These are phyloP conservation scores for Hymenotorrendiella dingleyae DNA, from an alignment of 2,329 filamentous ascomycete species.

Conservation along the genomic window DNA sequence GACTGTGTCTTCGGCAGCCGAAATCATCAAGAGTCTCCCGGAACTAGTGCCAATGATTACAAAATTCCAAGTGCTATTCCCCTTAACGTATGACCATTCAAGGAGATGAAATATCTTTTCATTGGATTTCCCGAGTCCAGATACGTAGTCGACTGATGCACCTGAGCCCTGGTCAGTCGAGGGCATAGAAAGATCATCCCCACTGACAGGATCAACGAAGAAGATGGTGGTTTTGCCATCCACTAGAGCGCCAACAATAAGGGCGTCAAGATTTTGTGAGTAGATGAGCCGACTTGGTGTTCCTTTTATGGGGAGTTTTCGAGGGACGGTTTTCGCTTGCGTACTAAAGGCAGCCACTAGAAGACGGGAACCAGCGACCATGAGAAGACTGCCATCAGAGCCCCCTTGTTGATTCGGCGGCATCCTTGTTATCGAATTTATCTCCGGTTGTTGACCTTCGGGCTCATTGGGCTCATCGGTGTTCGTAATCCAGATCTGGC, in stretches of 20 bases:
- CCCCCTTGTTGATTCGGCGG: constrained; percentile 25
- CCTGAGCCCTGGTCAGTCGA: constrained; percentile 36
- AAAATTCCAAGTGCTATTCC: constrained; percentile 54
- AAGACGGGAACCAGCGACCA: constrained; percentile 45
- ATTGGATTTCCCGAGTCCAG: constrained; percentile 48
- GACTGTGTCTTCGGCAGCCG: constrained; percentile 35
- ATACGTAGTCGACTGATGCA: constrained; percentile 43
- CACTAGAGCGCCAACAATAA: constrained; percentile 46
- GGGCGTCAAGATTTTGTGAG: constrained; percentile 44
- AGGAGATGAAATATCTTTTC: constrained; percentile 55
- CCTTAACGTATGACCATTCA: constrained; percentile 57
- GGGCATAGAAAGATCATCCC: constrained; percentile 44
- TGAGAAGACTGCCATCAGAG: constrained; percentile 33
- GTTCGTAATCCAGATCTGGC: constrained; percentile 47
- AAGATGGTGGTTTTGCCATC: constrained; percentile 42
- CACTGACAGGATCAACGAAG: constrained; percentile 52
- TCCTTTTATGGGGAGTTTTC: constrained; percentile 39
- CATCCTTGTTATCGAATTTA: constrained; percentile 44
- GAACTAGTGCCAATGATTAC: constrained; percentile 53
- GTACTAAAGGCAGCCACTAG: constrained; percentile 48
- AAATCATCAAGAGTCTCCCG: constrained; percentile 52
- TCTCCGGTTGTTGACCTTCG: constrained; percentile 39
- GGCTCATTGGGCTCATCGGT: constrained; percentile 40
- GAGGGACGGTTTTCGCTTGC: constrained; percentile 41
- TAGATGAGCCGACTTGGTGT: constrained; percentile 43